Evolutionary conservation across 176 grass and related monocot species (phyloP).

Genomic region (Raddia distichophylla): DNA sequence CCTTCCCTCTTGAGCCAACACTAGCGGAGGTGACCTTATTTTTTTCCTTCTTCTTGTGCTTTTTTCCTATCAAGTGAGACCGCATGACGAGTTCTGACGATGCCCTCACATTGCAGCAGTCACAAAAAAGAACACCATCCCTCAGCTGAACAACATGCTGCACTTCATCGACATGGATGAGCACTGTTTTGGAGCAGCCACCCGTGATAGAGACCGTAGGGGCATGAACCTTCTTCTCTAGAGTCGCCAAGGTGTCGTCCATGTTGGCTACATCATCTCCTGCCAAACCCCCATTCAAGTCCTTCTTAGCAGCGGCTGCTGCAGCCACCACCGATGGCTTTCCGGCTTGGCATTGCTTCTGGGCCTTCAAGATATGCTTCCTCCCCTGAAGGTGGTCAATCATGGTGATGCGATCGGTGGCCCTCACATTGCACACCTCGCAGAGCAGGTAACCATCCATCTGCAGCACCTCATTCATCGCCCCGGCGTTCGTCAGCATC

Average conservation of each 20-base stretch:
- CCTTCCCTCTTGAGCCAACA: not conserved
- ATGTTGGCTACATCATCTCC: not conserved
- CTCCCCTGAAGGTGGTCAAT: slow-evolving; percentile 36
- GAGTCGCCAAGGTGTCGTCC: not conserved
- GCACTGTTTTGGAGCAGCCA: not conserved
- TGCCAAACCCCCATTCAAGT: not conserved
- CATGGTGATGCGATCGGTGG: slow-evolving; percentile 24
- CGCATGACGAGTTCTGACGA: slow-evolving; percentile 17
- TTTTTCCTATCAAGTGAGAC: slow-evolving; percentile 15
- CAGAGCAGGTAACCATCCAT: slow-evolving; percentile 52
- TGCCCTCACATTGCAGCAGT: not conserved
- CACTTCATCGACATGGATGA: slow-evolving; percentile 1
- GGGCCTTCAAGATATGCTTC: slow-evolving; percentile 39
- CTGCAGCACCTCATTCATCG: slow-evolving; percentile 8
- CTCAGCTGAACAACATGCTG: slow-evolving; percentile 1
- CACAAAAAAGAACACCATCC: slow-evolving; percentile 9
- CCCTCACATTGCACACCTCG: slow-evolving; percentile 28
- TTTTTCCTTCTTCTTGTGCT: slow-evolving; percentile 28
- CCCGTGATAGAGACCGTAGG: too few species aligned
- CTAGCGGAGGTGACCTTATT: not conserved
- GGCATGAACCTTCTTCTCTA: not conserved
- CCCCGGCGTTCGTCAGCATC: not conserved
- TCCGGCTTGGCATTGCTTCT: not conserved
- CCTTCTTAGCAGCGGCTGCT: not conserved
- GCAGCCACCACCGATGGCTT: not conserved